Conservation (phyloP, 257 asterid species). For the Scutellaria galericulata region DNA sequence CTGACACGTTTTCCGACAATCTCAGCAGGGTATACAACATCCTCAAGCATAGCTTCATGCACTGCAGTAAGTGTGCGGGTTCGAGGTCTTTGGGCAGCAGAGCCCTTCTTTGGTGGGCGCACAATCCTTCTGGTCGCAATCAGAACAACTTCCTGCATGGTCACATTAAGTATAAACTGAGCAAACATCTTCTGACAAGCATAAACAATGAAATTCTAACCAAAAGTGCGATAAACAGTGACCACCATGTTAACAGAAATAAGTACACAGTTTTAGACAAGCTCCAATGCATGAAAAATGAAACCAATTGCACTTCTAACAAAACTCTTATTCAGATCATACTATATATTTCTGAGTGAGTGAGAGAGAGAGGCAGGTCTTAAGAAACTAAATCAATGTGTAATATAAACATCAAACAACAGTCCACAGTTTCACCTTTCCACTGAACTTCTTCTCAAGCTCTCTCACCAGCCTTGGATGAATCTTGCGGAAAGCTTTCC, state of each 20-base stretch:
- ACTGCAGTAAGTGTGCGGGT: constrained; percentile 87
- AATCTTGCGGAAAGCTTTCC: constrained; percentile 89
- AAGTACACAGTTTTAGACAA: too few species aligned
- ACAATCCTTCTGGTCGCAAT: constrained; percentile 78
- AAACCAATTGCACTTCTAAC: too few species aligned
- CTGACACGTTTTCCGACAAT: constrained; percentile 76
- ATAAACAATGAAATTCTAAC: too few species aligned
- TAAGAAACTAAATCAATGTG: neutral
- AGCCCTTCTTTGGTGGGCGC: constrained; percentile 92
- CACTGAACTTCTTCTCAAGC: constrained; percentile 95
- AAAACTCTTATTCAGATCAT: too few species aligned
- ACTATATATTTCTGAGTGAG: too few species aligned
- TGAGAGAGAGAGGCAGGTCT: neutral
- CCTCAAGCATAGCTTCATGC: constrained; percentile 89
- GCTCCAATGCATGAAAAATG: too few species aligned
- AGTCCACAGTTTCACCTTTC: constrained; percentile 57
- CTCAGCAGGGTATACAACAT: constrained; percentile 84
- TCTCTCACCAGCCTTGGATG: constrained; percentile 84
- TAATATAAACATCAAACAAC: neutral
- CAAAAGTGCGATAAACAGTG: too few species aligned
- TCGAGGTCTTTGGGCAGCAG: constrained; percentile 86
- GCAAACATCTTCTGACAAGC: neutral
- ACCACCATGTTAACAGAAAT: too few species aligned
- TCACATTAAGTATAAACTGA: neutral
- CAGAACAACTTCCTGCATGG: constrained; percentile 70